Evolutionary conservation across 2,329 filamentous ascomycete genomes (phyloP), one percentile per base, ranked within the genome.

Genomic region (Calonectria multiphialidica): DNA sequence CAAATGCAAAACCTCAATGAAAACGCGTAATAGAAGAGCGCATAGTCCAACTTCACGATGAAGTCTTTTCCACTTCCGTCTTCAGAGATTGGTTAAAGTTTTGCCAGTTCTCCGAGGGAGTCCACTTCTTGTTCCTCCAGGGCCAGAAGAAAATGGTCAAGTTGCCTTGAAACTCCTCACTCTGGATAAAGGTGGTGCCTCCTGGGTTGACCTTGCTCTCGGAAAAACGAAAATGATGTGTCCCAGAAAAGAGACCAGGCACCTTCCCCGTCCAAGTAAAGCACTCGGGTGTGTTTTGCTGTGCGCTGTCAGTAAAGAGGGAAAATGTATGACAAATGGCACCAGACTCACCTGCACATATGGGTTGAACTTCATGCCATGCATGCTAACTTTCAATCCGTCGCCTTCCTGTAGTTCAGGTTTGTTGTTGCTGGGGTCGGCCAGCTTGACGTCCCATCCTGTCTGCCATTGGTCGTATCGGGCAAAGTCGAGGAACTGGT

Each of bases 401-500:
- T 76, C 74, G 8, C 72, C 68, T 5, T 63, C 1, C 18, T 67
- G 28, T 5, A 74, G 49, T 28, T 72, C 70, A 9, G 40, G n/a
- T 9, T 69, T 40, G 15, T 61, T 53, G 23, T 70, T 72, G 35
- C 5, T 18, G 2, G 63, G 6, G 18, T 72, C 64, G 10, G 45
- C 16, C 16, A 33, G 68, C 3, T 21, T 18, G 9, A 76, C 67
- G 1, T 72, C 50, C 73, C 75, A 75, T 6, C 72, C 70, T 37
- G 68, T 25, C 5, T 76, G 72, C 75, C 75, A 75, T 33, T 75
- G n/a, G 6, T 68, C 49, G n/a, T 73, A 75, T 44, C 68, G 42
- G 30, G 66, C 28, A 70, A 76, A 75, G 28, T 72, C 63, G 1
- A 76, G 50, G 12, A 76, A 76, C 75, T 76, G 35, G 2, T 18